Conservation (phyloP, 2,329 filamentous ascomycete genomes). For the Zopfia rhizophila region DNA sequence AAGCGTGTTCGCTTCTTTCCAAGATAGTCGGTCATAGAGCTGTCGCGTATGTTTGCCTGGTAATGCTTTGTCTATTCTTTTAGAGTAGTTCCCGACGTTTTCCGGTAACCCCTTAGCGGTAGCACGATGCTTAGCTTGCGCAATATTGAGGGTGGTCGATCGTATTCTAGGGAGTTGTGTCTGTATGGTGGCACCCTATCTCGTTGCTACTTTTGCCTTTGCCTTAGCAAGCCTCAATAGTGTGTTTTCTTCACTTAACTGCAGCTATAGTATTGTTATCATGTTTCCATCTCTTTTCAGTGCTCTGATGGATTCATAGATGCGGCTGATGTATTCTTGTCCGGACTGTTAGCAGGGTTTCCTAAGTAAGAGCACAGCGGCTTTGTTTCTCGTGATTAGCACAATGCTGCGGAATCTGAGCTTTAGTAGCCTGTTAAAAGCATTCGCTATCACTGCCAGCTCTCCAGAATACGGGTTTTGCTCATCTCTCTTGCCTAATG, state of each 20-base stretch:
- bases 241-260: slow-evolving; percentile 19
- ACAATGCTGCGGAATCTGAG: slow-evolving; percentile 18
- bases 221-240: slow-evolving; percentile 16
- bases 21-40: slow-evolving; percentile 15
- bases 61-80: slow-evolving; percentile 15
- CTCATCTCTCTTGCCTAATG: slow-evolving; percentile 21
- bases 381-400: slow-evolving; percentile 20
- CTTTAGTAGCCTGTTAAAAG: slow-evolving; percentile 14
- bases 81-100: slow-evolving; percentile 16
- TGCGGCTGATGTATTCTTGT: slow-evolving; percentile 15
- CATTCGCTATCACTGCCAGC: slow-evolving; percentile 14
- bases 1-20: slow-evolving; percentile 17
- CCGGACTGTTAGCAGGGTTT: slow-evolving; percentile 17
- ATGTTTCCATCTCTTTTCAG: slow-evolving; percentile 17
- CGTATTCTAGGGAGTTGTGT: slow-evolving; percentile 17
- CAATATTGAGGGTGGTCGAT: slow-evolving; percentile 18
- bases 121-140: no score
- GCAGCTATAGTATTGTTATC: slow-evolving; percentile 20
- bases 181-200: slow-evolving; percentile 10
- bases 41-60: slow-evolving; percentile 18
- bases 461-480: slow-evolving; percentile 17
- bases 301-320: slow-evolving; percentile 15
- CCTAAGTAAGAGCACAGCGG: slow-evolving; percentile 19
- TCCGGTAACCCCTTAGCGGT: slow-evolving; percentile 15
- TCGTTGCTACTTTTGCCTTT: slow-evolving; percentile 16